Percentiles rank a stretch among this genome's conserved stretches.
phyloP scores from a whole-genome alignment of 2,329 filamentous ascomycete species.

The Helminthosporium solani region DNA sequence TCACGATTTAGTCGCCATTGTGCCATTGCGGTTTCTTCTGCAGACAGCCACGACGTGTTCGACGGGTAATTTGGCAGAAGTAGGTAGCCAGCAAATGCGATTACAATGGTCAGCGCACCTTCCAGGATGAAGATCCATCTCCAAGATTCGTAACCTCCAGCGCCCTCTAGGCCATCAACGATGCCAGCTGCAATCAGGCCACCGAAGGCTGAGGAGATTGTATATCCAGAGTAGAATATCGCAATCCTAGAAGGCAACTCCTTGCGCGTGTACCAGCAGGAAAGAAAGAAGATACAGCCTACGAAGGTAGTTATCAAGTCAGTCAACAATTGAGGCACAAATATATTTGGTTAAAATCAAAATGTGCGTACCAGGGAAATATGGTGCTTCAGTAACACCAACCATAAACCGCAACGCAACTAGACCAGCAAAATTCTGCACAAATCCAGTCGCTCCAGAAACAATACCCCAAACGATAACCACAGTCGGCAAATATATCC shows the following conservation, averaged over 20 bases:
- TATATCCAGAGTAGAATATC: slow-evolving; percentile 57
- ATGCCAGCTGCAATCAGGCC: slow-evolving; percentile 57
- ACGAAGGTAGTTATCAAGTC: slow-evolving; percentile 12
- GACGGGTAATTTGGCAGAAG: slow-evolving; percentile 53
- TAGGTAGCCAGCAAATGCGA: slow-evolving; percentile 43
- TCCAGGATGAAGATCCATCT: slow-evolving; percentile 25
- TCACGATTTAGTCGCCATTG: slow-evolving; percentile 24
- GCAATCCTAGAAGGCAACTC: slow-evolving; percentile 58
- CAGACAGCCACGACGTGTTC: slow-evolving; percentile 46
- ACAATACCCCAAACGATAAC: slow-evolving; percentile 48
- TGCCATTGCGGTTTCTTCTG: slow-evolving; percentile 21
- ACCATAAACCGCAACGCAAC: slow-evolving; percentile 47
- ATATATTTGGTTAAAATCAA: not conserved
- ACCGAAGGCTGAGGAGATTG: slow-evolving; percentile 54
- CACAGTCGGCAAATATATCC: slow-evolving; percentile 53
- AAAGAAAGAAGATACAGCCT: slow-evolving; percentile 23
- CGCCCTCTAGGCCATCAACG: slow-evolving; percentile 40
- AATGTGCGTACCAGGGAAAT: too few relatives aligned
- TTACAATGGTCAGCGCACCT: slow-evolving; percentile 19
- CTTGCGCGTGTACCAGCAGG: slow-evolving; percentile 25
- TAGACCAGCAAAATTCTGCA: slow-evolving; percentile 46
- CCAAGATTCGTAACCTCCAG: slow-evolving; percentile 37
- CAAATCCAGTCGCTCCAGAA: slow-evolving; percentile 50
- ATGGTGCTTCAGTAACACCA: slow-evolving; percentile 28
- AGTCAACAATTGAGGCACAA: not conserved